phyloP scores from a whole-genome alignment of 352 stramenopile genomes.

The Salisapilia sapeloensis region DNA sequence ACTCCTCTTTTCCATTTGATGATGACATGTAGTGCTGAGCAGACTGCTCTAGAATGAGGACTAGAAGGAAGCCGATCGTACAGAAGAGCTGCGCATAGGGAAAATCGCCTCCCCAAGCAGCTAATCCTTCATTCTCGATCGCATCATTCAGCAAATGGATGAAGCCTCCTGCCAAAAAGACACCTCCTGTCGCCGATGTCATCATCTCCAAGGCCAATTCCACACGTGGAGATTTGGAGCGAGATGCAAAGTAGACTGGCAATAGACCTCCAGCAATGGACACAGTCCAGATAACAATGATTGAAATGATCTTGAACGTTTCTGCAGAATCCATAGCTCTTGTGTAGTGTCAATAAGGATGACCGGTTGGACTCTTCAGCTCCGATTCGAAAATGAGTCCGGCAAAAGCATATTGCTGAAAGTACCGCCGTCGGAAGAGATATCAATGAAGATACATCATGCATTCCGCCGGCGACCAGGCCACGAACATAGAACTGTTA shows the following conservation, averaged over 20 bases:
- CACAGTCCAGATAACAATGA: constrained; percentile 56
- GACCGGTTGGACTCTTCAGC: too few species aligned
- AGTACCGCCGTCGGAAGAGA: too few species aligned
- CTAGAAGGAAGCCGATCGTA: constrained; percentile 42
- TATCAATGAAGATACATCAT: too few species aligned
- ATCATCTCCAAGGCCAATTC: constrained; percentile 19
- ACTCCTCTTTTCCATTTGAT: constrained; percentile 1
- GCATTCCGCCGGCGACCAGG: too few species aligned
- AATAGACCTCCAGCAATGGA: constrained; percentile 33
- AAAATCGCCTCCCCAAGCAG: constrained; percentile 43
- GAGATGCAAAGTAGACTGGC: constrained; percentile 21
- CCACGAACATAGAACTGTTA: too few species aligned
- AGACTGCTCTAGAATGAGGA: constrained; percentile 49
- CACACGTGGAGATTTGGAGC: constrained; percentile 13
- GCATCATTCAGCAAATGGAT: constrained; percentile 56
- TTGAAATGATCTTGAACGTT: constrained; percentile 65
- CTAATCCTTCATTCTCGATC: constrained; percentile 47
- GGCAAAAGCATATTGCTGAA: too few species aligned
- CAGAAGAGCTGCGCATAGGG: constrained; percentile 71
- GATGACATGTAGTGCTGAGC: constrained; percentile 24
- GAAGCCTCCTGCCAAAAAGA: constrained; percentile 65
- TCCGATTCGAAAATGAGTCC: too few species aligned
- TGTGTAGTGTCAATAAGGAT: too few species aligned
- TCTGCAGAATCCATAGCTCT: constrained; percentile 41
- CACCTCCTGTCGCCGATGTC: constrained; percentile 53